Base-by-base conservation (phyloP, 2,329 filamentous ascomycete genomes). In the Colletotrichum lindemuthianum region DNA sequence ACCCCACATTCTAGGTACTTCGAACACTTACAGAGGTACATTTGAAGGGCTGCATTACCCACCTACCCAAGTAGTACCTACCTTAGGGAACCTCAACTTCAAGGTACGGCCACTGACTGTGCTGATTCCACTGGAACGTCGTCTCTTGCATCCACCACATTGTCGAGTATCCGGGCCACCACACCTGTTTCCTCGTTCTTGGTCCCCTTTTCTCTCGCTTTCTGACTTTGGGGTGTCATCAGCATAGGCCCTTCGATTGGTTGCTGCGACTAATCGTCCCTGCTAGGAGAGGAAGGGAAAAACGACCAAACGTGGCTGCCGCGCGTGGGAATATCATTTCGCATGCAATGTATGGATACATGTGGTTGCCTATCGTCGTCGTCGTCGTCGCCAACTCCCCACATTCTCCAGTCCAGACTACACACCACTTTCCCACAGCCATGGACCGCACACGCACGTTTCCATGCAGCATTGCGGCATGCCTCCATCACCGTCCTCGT, bases 271-370 rank as follows among this genome's bases (percentile, higher is more conserved):
- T 24, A 24, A 24, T 24, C 24, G 24, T 24, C 24, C 24, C 24
- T 24, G 24, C 24, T 24, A 24, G 24, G 24, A 24, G 24, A 24
- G 24, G 41, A 45, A 47, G 58, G n/a, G 45, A 48, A 51, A 53
- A 47, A 4, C 11, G 15, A 54, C 52, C 24, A 33, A 61, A 47
- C 15, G 47, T 61, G 58, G 58, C 58, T 61, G 61, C 45, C 58
- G 61, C 61, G 61, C 58, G 58, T 65, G 58, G 56, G 39, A 56
- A 56, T 48, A 61, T 61, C 39, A 37, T 48, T 12, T 43, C 54
- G 49, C 60, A 16, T 40, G 34, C 43, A 43, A 15, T 15, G 16
- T n/a, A 33, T 33, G n/a, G 37, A 33, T 47, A 32, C 33, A 44
- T 39, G 15, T 40, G 39, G 24, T 13, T 15, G 41, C 13, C 41